A percentile compares a stretch with the other conserved stretches of the same genome.
Evolutionary conservation across 345 rosid species (phyloP).

Genomic region (Eucalyptus sideroxylon): DNA sequence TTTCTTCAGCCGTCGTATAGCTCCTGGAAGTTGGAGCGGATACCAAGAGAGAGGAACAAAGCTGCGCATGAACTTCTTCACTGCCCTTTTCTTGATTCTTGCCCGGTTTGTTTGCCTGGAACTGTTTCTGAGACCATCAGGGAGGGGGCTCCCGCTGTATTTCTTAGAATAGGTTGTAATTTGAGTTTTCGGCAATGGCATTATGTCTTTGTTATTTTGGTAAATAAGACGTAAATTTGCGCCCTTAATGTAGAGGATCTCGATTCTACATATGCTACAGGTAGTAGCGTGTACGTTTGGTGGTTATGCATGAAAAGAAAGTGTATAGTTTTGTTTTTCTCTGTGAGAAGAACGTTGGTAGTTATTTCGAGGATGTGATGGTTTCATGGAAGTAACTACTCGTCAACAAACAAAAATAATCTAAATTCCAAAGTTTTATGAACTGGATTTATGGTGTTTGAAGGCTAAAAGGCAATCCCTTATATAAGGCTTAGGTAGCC

Average conservation of each 20-base stretch:
- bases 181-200: not conserved
- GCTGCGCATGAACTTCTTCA: not conserved
- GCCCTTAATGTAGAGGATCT: not conserved
- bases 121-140: not conserved
- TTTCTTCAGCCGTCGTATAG: not conserved
- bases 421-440: not conserved
- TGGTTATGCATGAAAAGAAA: not conserved
- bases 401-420: not conserved
- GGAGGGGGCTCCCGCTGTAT: not conserved
- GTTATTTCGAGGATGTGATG: not conserved
- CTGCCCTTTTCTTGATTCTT: not conserved
- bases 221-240: not conserved
- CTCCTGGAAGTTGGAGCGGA: not conserved
- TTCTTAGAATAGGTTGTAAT: not conserved
- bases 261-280: not conserved
- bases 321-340: not conserved
- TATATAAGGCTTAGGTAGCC: not conserved
- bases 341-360: not conserved
- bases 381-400: not conserved
- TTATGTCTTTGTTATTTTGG: not conserved
- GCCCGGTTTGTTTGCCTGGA: not conserved
- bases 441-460: too few relatives aligned
- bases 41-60: not conserved
- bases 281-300: not conserved
- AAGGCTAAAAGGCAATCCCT: not conserved